Base-by-base conservation (phyloP, 1,139 yeast genomes). In the Yamadazyma kanchanaburiensis region DNA sequence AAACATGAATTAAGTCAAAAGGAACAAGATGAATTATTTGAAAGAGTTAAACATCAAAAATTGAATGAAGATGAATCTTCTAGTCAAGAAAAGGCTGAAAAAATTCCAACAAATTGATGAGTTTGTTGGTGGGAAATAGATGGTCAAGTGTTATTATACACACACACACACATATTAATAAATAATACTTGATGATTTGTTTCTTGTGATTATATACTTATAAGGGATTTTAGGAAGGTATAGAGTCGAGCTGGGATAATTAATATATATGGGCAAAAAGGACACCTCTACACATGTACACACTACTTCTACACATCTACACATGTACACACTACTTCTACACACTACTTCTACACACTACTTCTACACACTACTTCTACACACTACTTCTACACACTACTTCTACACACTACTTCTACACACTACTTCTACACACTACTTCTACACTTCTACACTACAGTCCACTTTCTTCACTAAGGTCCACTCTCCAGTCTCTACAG, bases 11-110 rank as follows among this genome's bases (percentile, higher is more conserved):
- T 81, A 49, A 52, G 75, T 24, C 57, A 58, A 26, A 70, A 55
- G 20, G 76, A 82, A 57, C 69, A 73, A 48, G 70, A 67, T 22
- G 70, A 62, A 26, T 66, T 82, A 50, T 79, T 81, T 50, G 54
- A 48, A 26, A 57, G 70, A 48, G 60, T 64, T 25, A 58, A 51
- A 45, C 42, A 46, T 17, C 45, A 50, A 28, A 46, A 38, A 23
- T 30, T 49, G 16, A 44, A 38, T 28, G 39, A 30, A 13, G 46
- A 36, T 21, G 42, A 34, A 16, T 38, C 33, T 11, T 41, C 28
- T 27, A 58, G 40, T 12, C 64, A 59, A 27, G 45, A 46, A n/a
- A 45, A 40, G 19, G 27, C 33, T 26, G 38, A 33, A 24, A 27
- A 32, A 24, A 31, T 30, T 27, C 25, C 34, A 17, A 18, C 30